Evolutionary conservation across 768 basidiomycete species (phyloP).

Genomic region (Phaeotremella skinneri): DNA sequence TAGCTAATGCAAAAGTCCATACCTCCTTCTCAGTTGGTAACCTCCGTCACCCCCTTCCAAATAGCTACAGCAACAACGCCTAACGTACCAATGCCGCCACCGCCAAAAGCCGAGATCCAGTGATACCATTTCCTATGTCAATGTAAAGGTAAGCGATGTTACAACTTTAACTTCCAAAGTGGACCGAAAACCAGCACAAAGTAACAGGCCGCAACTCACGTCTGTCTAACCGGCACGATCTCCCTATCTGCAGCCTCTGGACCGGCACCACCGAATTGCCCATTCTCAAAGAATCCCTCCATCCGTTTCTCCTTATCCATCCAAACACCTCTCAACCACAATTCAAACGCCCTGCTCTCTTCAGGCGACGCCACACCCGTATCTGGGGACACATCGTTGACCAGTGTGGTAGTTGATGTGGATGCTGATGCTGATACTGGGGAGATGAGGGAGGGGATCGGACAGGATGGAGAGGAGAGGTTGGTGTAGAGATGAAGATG

Average conservation of each 20-base stretch:
- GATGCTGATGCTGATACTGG: constrained; percentile 45
- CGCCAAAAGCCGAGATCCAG: constrained; percentile 38
- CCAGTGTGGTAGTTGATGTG: constrained; percentile 8
- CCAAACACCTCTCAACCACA: constrained; percentile 82
- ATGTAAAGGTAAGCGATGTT: too few species aligned
- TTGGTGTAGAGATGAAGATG: constrained; percentile 74
- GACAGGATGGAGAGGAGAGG: constrained; percentile 52
- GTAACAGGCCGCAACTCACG: constrained; percentile 39
- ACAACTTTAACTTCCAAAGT: too few species aligned
- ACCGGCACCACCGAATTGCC: constrained; percentile 53
- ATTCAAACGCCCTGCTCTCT: constrained; percentile 69
- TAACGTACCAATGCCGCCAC: constrained; percentile 32
- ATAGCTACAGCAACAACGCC: constrained; percentile 5
- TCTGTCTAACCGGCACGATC: constrained; percentile 31
- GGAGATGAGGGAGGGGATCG: constrained; percentile 54
- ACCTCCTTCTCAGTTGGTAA: too few species aligned
- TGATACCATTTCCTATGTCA: constrained; percentile 35
- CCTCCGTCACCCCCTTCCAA: constrained; percentile 9
- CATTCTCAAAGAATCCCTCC: constrained; percentile 62
- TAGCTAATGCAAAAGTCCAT: too few species aligned
- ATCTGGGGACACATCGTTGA: constrained; percentile 8
- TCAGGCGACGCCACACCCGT: constrained; percentile 55
- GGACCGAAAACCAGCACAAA: too few species aligned
- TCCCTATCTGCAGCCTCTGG: constrained; percentile 16
- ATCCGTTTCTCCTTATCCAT: constrained; percentile 77